phyloP scores from a whole-genome alignment of 441 rosid genomes.

The California macrophylla region DNA sequence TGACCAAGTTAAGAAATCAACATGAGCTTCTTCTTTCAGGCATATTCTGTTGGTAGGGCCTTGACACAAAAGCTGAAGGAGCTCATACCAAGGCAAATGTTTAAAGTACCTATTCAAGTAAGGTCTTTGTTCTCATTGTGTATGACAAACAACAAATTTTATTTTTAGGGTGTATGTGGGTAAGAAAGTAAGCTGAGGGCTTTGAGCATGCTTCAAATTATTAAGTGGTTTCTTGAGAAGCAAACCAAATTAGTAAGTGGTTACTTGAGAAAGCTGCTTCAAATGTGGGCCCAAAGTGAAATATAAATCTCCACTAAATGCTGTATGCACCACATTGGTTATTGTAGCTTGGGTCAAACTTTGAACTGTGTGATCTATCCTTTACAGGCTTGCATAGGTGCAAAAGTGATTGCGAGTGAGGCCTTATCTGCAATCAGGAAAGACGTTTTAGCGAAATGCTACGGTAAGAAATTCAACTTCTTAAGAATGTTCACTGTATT shows the following conservation, averaged over 20 bases:
- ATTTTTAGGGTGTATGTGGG: background rate
- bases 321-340: background rate
- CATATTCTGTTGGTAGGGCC: slow-evolving; percentile 87
- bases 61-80: slow-evolving; percentile 89
- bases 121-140: slow-evolving; percentile 17
- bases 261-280: background rate
- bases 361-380: slow-evolving; percentile 6
- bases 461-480: slow-evolving; percentile 40
- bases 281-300: background rate
- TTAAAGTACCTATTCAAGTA: slow-evolving; percentile 96
- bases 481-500: background rate
- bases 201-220: background rate
- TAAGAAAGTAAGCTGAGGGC: background rate
- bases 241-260: background rate
- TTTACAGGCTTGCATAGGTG: slow-evolving; percentile 86
- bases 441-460: slow-evolving; percentile 96
- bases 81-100: slow-evolving; percentile 96
- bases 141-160: background rate
- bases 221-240: background rate
- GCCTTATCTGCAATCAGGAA: slow-evolving; percentile 81
- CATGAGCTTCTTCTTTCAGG: slow-evolving; percentile 39
- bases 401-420: slow-evolving; percentile 94
- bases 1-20: slow-evolving; percentile 14
- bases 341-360: slow-evolving; percentile 10
- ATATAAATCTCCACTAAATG: background rate